Evolutionary conservation across 352 stramenopile genomes (phyloP).

Genomic region (Phytophthora melonis): DNA sequence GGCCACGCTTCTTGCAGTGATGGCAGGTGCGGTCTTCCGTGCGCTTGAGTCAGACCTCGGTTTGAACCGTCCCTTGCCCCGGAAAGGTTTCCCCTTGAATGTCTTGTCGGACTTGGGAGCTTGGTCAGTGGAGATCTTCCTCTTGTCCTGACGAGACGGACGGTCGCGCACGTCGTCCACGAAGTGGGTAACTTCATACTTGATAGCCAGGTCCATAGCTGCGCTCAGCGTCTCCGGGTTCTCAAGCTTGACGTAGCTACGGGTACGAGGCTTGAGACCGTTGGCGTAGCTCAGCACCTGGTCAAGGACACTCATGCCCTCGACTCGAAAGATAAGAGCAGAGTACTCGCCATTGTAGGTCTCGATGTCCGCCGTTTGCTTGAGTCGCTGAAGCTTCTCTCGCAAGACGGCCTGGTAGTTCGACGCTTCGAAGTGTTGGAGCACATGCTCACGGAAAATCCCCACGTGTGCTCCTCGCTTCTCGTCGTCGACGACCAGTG

Average conservation of each 20-base stretch:
- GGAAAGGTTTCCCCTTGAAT: not conserved
- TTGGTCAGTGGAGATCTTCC: not conserved
- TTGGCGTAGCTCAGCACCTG: conserved; percentile 12
- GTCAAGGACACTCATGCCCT: conserved; percentile 12
- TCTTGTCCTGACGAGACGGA: too few relatives aligned
- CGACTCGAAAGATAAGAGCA: conserved; percentile 4
- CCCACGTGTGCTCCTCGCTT: too few relatives aligned
- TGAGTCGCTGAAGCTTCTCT: conserved; percentile 6
- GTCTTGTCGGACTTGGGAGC: not conserved
- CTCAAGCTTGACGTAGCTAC: conserved; percentile 9
- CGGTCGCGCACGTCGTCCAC: not conserved
- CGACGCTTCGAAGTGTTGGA: too few relatives aligned
- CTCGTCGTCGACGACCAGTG: too few relatives aligned
- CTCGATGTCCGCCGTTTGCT: conserved; percentile 13
- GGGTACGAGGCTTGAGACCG: conserved; percentile 1
- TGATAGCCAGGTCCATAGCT: conserved; percentile 15
- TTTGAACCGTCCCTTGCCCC: too few relatives aligned
- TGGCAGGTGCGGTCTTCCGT: not conserved
- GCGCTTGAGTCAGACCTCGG: not conserved
- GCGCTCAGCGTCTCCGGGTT: conserved; percentile 3
- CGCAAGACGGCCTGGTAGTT: too few relatives aligned
- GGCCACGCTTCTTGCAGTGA: not conserved
- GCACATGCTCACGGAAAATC: too few relatives aligned
- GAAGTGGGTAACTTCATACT: conserved; percentile 4
- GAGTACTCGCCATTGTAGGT: conserved; percentile 8